Percentiles rank a stretch among this genome's conserved stretches.
These are phyloP conservation scores for Colletotrichum cordylinicola DNA, from an alignment of 2,329 filamentous ascomycete genomes.

Conservation along the genomic window DNA sequence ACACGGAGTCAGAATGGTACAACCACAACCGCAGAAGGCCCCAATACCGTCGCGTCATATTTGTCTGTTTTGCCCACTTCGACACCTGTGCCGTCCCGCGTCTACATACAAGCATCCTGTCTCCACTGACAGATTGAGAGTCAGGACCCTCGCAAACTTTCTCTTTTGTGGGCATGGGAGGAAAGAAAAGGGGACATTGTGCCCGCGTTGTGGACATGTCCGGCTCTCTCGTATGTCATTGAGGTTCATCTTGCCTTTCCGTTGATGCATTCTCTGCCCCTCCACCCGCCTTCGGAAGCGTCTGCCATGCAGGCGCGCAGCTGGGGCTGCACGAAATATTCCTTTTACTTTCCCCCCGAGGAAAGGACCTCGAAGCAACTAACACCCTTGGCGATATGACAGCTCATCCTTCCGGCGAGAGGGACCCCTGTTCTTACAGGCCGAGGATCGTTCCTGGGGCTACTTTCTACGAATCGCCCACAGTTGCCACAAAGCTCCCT, in stretches of 20 bases:
- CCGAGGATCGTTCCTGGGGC: background rate
- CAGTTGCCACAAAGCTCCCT: background rate
- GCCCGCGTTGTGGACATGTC: background rate
- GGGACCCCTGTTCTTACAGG: background rate
- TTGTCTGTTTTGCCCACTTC: background rate
- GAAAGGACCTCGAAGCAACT: background rate
- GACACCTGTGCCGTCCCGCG: background rate
- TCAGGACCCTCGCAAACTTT: background rate
- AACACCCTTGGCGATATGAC: constrained; percentile 1
- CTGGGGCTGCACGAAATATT: constrained; percentile 9
- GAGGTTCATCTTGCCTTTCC: background rate
- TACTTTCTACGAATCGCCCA: background rate
- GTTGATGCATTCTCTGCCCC: background rate
- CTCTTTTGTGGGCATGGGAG: background rate
- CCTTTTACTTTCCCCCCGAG: background rate
- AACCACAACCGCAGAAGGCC: background rate
- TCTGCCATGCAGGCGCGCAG: constrained; percentile 1
- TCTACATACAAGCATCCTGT: background rate
- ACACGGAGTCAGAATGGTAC: background rate
- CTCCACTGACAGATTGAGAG: background rate
- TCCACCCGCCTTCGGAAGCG: background rate
- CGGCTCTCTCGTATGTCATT: background rate
- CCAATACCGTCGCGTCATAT: background rate
- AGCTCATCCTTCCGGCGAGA: background rate
- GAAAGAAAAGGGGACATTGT: background rate